These are phyloP conservation scores for Purpureocillium lavendulum DNA, from an alignment of 2,329 filamentous ascomycete species.

Conservation along the genomic window DNA sequence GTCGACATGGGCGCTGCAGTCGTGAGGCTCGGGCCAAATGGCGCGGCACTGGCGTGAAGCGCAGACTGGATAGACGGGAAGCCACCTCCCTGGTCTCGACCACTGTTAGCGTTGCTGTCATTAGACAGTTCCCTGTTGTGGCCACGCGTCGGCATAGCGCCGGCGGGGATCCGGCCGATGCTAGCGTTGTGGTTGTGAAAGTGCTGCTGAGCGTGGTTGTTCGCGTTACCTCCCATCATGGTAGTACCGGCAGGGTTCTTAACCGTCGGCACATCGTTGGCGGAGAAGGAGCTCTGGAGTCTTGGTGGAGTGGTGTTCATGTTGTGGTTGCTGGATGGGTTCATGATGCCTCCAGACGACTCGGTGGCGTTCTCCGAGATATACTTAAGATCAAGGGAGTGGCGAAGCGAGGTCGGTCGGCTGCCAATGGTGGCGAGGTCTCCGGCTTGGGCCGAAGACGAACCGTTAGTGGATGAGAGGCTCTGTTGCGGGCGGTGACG, in stretches of 20 bases:
- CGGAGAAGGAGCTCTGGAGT: slow-evolving; percentile 81
- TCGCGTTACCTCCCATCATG: slow-evolving; percentile 35
- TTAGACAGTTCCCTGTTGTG: slow-evolving; percentile 65
- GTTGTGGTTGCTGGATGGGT: slow-evolving; percentile 39
- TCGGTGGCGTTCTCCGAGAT: slow-evolving; percentile 37
- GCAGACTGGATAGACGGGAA: slow-evolving; percentile 60
- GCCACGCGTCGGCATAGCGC: slow-evolving; percentile 50
- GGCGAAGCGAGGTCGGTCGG: slow-evolving; percentile 41
- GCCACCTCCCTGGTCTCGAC: slow-evolving; percentile 34
- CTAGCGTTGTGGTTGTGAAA: slow-evolving; percentile 75
- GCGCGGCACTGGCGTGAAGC: slow-evolving; percentile 69
- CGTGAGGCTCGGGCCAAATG: slow-evolving; percentile 59
- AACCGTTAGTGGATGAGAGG: slow-evolving; percentile 37
- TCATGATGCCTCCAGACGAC: slow-evolving; percentile 26
- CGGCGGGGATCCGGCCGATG: slow-evolving; percentile 68
- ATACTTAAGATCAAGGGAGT: slow-evolving; percentile 50
- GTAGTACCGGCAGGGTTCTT: slow-evolving; percentile 55
- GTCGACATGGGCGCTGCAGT: slow-evolving; percentile 17
- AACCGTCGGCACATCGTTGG: slow-evolving; percentile 79
- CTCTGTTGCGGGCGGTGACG: slow-evolving; percentile 62
- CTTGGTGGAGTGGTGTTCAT: slow-evolving; percentile 58
- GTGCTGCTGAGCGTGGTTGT: slow-evolving; percentile 54
- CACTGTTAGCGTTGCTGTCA: slow-evolving; percentile 30
- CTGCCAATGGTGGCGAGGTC: slow-evolving; percentile 39
- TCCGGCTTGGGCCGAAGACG: slow-evolving; percentile 29